Evolutionary conservation across 2,329 filamentous ascomycete genomes (phyloP).

Genomic region (Fusarium decemcellulare): DNA sequence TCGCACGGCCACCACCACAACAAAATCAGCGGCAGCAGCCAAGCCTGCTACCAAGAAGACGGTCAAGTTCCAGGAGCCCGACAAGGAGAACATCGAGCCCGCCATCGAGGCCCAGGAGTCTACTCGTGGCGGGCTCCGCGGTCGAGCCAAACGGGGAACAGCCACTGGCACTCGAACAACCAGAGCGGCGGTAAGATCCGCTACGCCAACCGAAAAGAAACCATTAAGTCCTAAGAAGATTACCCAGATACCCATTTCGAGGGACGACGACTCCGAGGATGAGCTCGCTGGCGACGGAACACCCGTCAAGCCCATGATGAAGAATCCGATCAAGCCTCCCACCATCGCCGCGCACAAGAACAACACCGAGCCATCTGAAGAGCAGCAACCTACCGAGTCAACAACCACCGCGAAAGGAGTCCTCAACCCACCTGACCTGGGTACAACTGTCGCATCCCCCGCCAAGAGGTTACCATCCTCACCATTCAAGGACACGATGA

Average conservation of each 20-base stretch:
- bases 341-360: constrained; percentile 25
- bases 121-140: constrained; percentile 53
- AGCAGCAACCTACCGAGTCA: constrained; percentile 35
- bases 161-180: constrained; percentile 51
- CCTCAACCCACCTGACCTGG: constrained; percentile 54
- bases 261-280: constrained; percentile 70
- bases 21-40: constrained; percentile 49
- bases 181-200: constrained; percentile 51
- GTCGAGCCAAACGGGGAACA: constrained; percentile 58
- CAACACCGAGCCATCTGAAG: constrained; percentile 28
- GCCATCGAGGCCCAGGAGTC: constrained; percentile 54
- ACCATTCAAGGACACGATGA: constrained; percentile 68
- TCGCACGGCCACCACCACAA: constrained; percentile 47
- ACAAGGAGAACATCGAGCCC: constrained; percentile 74
- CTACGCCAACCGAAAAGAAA: constrained; percentile 57
- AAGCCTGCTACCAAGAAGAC: constrained; percentile 70
- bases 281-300: constrained; percentile 69
- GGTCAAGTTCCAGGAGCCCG: constrained; percentile 75
- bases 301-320: constrained; percentile 67
- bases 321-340: constrained; percentile 68
- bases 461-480: constrained; percentile 68
- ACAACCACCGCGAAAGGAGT: constrained; percentile 49
- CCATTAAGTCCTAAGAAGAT: constrained; percentile 77
- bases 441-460: constrained; percentile 63
- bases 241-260: constrained; percentile 66